Evolutionary conservation across 768 basidiomycete genomes (phyloP).

Genomic region (Trametes sanguinea): DNA sequence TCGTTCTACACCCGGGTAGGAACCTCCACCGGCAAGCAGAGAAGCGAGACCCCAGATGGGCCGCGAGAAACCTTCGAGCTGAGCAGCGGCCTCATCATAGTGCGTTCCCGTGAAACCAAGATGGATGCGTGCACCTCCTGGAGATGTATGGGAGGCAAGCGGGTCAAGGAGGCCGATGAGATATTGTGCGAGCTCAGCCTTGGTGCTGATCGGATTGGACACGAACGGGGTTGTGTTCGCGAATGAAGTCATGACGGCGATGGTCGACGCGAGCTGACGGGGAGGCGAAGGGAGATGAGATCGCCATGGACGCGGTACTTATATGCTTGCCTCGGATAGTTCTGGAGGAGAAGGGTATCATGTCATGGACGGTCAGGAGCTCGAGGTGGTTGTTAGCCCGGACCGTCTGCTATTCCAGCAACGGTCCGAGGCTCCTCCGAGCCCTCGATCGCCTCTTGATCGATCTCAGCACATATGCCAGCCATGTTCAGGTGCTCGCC

Average conservation of each 20-base stretch:
- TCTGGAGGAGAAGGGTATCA: background rate
- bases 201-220: slow-evolving; percentile 62
- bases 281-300: background rate
- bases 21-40: slow-evolving; percentile 62
- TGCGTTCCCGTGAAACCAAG: slow-evolving; percentile 72
- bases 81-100: slow-evolving; percentile 70
- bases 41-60: slow-evolving; percentile 77
- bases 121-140: slow-evolving; percentile 70
- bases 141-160: slow-evolving; percentile 67
- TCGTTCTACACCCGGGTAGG: slow-evolving; percentile 56
- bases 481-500: too few species aligned
- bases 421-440: slow-evolving; percentile 20
- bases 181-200: slow-evolving; percentile 57
- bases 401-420: slow-evolving; percentile 18
- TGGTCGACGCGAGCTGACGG: background rate
- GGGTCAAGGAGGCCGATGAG: slow-evolving; percentile 64
- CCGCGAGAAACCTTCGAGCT: slow-evolving; percentile 75
- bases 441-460: slow-evolving; percentile 1
- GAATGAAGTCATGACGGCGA: slow-evolving; percentile 26
- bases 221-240: slow-evolving; percentile 44
- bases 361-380: slow-evolving; percentile 21
- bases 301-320: slow-evolving; percentile 4
- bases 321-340: background rate
- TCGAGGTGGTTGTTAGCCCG: slow-evolving; percentile 4
- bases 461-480: background rate